Evolutionary conservation across 73 alveolate genomes (phyloP).

Genomic region (Diophrys appendiculata): DNA sequence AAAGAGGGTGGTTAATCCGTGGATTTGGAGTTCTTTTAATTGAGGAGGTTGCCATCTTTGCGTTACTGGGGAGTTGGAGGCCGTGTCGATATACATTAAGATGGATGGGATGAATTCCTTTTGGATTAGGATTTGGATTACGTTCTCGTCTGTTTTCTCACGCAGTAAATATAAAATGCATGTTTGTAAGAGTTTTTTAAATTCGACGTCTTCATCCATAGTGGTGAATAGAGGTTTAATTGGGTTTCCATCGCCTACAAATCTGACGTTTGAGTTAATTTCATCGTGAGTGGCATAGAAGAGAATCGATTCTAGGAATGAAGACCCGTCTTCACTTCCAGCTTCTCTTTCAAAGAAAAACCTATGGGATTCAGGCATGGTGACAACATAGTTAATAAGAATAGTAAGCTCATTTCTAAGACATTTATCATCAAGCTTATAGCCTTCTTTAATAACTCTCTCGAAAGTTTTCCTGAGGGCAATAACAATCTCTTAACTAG

Average conservation of each 20-base stretch:
- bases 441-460: slow-evolving; percentile 89
- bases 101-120: slow-evolving; percentile 83
- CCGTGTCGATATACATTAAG: slow-evolving; percentile 91
- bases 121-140: slow-evolving; percentile 67
- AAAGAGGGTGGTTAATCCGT: slow-evolving; percentile 45
- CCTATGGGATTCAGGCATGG: slow-evolving; percentile 83
- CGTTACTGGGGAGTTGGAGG: slow-evolving; percentile 72
- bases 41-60: slow-evolving; percentile 95
- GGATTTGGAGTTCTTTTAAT: slow-evolving; percentile 89
- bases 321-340: slow-evolving; percentile 47
- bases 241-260: slow-evolving; percentile 66
- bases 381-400: slow-evolving; percentile 85
- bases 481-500: slow-evolving; percentile 83
- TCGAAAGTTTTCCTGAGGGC: slow-evolving; percentile 88
- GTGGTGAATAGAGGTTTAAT: slow-evolving; percentile 87
- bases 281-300: slow-evolving; percentile 94
- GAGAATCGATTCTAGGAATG: slow-evolving; percentile 87
- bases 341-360: slow-evolving; percentile 83
- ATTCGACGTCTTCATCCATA: slow-evolving; percentile 95
- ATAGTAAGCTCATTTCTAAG: slow-evolving; percentile 93
- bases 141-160: slow-evolving; percentile 67
- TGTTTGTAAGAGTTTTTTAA: slow-evolving; percentile 93
- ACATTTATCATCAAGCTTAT: slow-evolving; percentile 93
- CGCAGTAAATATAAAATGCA: slow-evolving; percentile 75
- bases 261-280: slow-evolving; percentile 61